A percentile compares a stretch with the other conserved stretches of the same genome.
Evolutionary conservation across 2,329 filamentous ascomycete species (phyloP).

Genomic region (Tolypocladium amazonense): DNA sequence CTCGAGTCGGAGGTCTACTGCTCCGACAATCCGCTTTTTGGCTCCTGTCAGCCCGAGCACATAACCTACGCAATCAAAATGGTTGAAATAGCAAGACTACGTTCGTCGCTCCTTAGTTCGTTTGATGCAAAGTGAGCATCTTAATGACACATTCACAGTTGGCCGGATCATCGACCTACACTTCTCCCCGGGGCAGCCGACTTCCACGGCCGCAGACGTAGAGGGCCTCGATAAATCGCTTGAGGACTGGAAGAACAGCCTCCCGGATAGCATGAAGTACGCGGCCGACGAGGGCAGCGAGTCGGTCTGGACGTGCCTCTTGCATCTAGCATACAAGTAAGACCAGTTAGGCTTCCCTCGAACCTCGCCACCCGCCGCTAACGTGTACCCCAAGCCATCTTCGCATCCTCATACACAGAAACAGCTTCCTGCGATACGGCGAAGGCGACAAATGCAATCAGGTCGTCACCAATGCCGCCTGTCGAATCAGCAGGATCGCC

Average conservation of each 20-base stretch:
- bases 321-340: slow-evolving; percentile 27
- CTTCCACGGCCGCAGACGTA: slow-evolving; percentile 16
- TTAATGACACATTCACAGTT: slow-evolving; percentile 9
- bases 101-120: slow-evolving; percentile 8
- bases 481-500: slow-evolving; percentile 24
- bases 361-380: neutral
- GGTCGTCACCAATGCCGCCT: slow-evolving; percentile 20
- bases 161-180: slow-evolving; percentile 24
- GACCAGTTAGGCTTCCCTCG: neutral
- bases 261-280: slow-evolving; percentile 19
- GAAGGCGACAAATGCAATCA: slow-evolving; percentile 16
- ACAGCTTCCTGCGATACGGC: slow-evolving; percentile 18
- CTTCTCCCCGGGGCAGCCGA: slow-evolving; percentile 21
- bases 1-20: slow-evolving; percentile 17
- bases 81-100: slow-evolving; percentile 23
- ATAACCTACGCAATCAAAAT: slow-evolving; percentile 25
- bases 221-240: slow-evolving; percentile 16
- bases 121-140: neutral
- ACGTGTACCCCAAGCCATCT: slow-evolving; percentile 14
- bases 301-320: slow-evolving; percentile 23
- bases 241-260: slow-evolving; percentile 21
- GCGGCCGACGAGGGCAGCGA: slow-evolving; percentile 20
- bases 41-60: slow-evolving; percentile 20
- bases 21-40: slow-evolving; percentile 13
- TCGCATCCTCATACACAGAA: slow-evolving; percentile 23